Evolutionary conservation across 2,329 filamentous ascomycete genomes (phyloP).

Genomic region (Intubia oerlemansii): DNA sequence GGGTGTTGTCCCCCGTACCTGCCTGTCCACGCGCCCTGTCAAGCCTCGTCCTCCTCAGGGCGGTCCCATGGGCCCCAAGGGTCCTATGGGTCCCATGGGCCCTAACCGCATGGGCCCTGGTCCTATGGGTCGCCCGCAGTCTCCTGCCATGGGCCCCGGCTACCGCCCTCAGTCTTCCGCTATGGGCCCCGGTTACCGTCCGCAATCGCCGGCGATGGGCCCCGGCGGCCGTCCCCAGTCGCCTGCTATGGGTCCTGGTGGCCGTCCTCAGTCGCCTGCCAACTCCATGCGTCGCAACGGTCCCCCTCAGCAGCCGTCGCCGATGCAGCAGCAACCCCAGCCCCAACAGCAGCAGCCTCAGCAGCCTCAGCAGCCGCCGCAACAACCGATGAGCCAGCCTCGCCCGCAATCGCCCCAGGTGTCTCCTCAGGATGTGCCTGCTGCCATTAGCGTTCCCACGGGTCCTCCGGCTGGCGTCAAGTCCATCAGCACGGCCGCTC

Average conservation of each 20-base stretch:
- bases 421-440: too few relatives aligned
- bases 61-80: conserved; percentile 13
- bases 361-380: too few relatives aligned
- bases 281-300: conserved; percentile 12
- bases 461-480: too few relatives aligned
- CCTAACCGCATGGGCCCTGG: conserved; percentile 9
- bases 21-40: conserved; percentile 75
- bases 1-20: conserved; percentile 84
- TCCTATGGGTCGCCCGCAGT: conserved; percentile 10
- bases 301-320: conserved; percentile 9
- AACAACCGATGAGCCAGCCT: too few relatives aligned
- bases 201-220: too few relatives aligned
- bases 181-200: not conserved
- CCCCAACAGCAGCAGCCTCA: conserved; percentile 1
- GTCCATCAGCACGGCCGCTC: too few relatives aligned
- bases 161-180: too few relatives aligned
- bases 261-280: conserved; percentile 5
- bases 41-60: conserved; percentile 49
- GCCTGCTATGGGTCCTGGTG: too few relatives aligned
- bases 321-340: not conserved
- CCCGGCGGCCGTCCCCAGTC: not conserved
- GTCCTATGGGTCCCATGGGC: conserved; percentile 2
- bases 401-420: too few relatives aligned
- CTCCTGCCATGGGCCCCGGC: not conserved
- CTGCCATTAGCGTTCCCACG: too few relatives aligned